Conservation (phyloP, 2,329 filamentous ascomycete species). For the Pseudogymnoascus sp. region DNA sequence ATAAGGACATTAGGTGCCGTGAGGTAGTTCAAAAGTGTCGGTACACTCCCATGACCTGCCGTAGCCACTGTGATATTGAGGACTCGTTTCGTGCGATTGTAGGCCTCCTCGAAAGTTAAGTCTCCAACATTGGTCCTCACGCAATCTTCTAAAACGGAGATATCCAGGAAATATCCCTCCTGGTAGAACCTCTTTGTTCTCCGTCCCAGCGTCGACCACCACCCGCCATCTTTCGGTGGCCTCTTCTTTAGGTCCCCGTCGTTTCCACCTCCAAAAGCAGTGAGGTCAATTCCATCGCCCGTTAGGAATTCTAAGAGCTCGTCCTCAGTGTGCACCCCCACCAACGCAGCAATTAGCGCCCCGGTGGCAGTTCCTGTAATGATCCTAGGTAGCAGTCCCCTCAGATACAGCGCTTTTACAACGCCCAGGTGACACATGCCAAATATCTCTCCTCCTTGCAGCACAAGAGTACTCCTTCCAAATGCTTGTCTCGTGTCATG, state of each 20-base stretch:
- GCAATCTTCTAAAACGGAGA: slow-evolving; percentile 72
- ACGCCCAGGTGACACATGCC: slow-evolving; percentile 85
- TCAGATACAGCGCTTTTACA: slow-evolving; percentile 74
- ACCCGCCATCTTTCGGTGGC: slow-evolving; percentile 20
- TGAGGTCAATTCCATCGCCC: slow-evolving; percentile 73
- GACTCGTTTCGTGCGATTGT: slow-evolving; percentile 72
- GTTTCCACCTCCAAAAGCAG: slow-evolving; percentile 53
- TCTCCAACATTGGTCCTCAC: slow-evolving; percentile 80
- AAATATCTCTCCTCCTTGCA: slow-evolving; percentile 88
- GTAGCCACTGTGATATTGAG: slow-evolving; percentile 88
- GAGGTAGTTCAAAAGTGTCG: slow-evolving; percentile 81
- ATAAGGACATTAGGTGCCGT: slow-evolving; percentile 83
- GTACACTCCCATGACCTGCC: slow-evolving; percentile 63
- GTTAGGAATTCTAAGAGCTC: slow-evolving; percentile 70
- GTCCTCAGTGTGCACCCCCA: slow-evolving; percentile 79
- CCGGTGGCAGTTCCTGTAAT: slow-evolving; percentile 88
- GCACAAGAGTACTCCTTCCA: slow-evolving; percentile 72
- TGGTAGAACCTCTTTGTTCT: slow-evolving; percentile 59
- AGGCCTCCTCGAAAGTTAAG: slow-evolving; percentile 88
- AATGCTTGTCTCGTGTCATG: slow-evolving; percentile 84
- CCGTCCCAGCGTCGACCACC: slow-evolving; percentile 52
- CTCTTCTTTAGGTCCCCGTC: slow-evolving; percentile 29
- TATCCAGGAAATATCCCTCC: slow-evolving; percentile 78
- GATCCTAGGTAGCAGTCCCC: slow-evolving; percentile 75
- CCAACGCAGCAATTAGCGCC: slow-evolving; percentile 78